phyloP scores from a whole-genome alignment of 1,139 yeast genomes.

The Casaregolazyma lundiana region DNA sequence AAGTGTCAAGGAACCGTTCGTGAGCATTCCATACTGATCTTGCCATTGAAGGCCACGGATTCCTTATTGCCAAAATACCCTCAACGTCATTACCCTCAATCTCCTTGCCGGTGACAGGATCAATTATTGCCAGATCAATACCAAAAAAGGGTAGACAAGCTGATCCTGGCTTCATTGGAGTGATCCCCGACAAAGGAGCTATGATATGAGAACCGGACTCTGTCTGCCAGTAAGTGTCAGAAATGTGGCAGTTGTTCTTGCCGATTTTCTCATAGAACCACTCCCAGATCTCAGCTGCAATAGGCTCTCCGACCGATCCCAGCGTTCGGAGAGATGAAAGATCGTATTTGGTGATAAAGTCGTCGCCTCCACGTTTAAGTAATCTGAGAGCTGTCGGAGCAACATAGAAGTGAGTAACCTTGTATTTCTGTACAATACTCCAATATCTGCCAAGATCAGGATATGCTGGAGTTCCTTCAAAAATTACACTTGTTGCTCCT shows the following conservation, averaged over 20 bases:
- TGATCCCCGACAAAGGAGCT: conserved; percentile 91
- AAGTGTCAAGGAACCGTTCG: conserved; percentile 84
- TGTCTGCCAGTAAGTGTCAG: conserved; percentile 99
- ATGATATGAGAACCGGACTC: conserved; percentile 96
- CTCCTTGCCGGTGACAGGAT: conserved; percentile 85
- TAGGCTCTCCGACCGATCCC: conserved; percentile 99
- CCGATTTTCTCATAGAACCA: conserved; percentile 96
- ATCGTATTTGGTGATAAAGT: conserved; percentile 81
- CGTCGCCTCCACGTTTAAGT: conserved; percentile 92
- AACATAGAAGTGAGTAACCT: conserved; percentile 93
- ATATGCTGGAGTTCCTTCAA: conserved; percentile 97
- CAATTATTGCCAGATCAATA: conserved; percentile 82
- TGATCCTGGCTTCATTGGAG: conserved; percentile 95
- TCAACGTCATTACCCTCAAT: conserved; percentile 86
- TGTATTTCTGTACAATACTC: conserved; percentile 91
- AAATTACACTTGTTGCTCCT: conserved; percentile 88
- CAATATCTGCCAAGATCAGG: conserved; percentile 96
- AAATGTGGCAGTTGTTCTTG: conserved; percentile 74
- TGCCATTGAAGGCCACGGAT: conserved; percentile 98
- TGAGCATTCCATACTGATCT: conserved; percentile 94
- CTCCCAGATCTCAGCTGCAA: conserved; percentile 97
- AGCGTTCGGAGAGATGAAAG: conserved; percentile 85
- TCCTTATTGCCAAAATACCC: conserved; percentile 88
- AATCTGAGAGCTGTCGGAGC: conserved; percentile 98
- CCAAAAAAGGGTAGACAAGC: conserved; percentile 97